phyloP scores from a whole-genome alignment of 208 protist species.

The Leishmania mexicana region DNA sequence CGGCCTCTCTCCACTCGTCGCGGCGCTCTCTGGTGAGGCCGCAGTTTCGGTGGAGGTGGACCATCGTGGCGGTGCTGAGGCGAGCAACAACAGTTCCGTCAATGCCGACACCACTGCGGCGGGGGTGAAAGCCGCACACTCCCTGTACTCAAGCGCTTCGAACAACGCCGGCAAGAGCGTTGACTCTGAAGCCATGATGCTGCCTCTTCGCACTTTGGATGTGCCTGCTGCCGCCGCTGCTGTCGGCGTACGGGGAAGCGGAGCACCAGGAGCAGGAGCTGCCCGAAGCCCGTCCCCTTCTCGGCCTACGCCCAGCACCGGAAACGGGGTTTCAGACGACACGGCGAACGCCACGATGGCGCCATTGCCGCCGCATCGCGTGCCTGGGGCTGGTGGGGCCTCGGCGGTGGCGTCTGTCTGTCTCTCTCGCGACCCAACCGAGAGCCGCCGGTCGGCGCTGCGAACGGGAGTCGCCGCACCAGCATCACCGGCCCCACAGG shows the following conservation, averaged over 20 bases:
- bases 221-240: not conserved
- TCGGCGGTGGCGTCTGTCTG: not conserved
- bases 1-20: not conserved
- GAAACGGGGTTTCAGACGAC: not conserved
- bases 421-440: not conserved
- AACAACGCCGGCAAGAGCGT: not conserved
- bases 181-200: not conserved
- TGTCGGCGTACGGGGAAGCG: not conserved
- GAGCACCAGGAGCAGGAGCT: not conserved
- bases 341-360: not conserved
- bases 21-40: not conserved
- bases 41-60: not conserved
- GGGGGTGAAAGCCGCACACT: not conserved
- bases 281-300: not conserved
- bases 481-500: not conserved
- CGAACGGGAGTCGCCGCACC: not conserved
- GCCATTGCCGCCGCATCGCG: not conserved
- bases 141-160: not conserved
- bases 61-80: not conserved
- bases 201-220: not conserved
- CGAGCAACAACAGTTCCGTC: not conserved
- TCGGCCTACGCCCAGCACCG: not conserved
- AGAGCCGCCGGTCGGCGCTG: not conserved
- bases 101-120: not conserved
- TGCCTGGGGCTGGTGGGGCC: not conserved